Evolutionary conservation across 176 grass and related monocot species (phyloP), one percentile per base, ranked within the genome.

Genomic region (Saccharum officinarum): DNA sequence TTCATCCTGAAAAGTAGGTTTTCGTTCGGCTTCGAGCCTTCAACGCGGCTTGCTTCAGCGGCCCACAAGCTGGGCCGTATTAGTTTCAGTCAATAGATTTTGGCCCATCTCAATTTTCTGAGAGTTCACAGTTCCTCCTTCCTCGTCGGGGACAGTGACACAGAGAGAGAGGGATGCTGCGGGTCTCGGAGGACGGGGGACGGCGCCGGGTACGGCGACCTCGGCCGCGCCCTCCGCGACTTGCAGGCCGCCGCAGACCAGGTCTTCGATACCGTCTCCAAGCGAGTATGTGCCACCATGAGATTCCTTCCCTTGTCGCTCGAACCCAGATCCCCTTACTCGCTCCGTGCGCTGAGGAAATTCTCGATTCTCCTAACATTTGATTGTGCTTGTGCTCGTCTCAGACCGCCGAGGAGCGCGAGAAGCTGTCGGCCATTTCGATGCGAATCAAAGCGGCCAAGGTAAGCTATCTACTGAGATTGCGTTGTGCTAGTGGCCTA

Each of bases 111-210:
- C 28, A 1, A 28, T 73, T 45, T 13, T 12, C 18, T 12, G 18
- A 20, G 10, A 42, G 4, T 28, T 28, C 2, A 7, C 37, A 38
- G 36, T 40, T n/a, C 8, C 22, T 25, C 22, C 57, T 62, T 61
- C 2, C 7, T 22, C 54, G 31, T 9, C 16, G 66, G 16, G 17
- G 45, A 36, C 34, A 36, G 34, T 3, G 34, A 36, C 34, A 36
- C 3, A 36, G 3, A 36, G 34, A 36, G 31, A 13, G 25, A 20
- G 25, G 25, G 62, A 93, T 97, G 94, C 82, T 93, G 25, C 84
- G 87, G 80, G 91, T 97, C 84, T 93, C 94, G 46, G 91, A 90
- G 87, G 91, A 83, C 84, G 5, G 92, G 76, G 80, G 86, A 18
- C 74, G 80, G 85, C 83, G 63, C 79, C 46, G 87, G 91, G 79